A percentile compares a stretch with the other conserved stretches of the same genome.
phyloP scores from a whole-genome alignment of 345 rosid genomes.

The Murraya koenigii region DNA sequence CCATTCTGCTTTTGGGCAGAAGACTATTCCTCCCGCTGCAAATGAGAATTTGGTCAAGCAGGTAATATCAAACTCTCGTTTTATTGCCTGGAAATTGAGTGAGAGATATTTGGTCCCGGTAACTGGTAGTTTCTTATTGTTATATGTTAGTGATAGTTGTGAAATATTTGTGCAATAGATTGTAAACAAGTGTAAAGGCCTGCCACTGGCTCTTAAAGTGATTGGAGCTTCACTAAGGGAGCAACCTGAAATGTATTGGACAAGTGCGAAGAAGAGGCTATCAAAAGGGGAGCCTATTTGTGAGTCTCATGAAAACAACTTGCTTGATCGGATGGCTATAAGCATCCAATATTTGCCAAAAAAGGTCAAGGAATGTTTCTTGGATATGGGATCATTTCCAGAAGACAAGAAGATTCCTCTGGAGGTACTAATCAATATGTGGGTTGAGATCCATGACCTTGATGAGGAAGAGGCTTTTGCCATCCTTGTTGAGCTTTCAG shows the following conservation, averaged over 20 bases:
- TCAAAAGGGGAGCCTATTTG: conserved; percentile 69
- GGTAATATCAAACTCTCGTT: conserved; percentile 33
- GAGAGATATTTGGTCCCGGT: background rate
- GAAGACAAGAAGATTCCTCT: conserved; percentile 94
- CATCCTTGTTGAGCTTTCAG: conserved; percentile 63
- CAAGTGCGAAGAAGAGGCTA: conserved; percentile 57
- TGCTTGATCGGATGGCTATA: conserved; percentile 74
- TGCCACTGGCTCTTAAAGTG: conserved; percentile 95
- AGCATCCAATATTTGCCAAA: conserved; percentile 49
- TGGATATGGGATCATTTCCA: conserved; percentile 94
- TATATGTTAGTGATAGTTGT: background rate
- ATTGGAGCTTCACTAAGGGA: conserved; percentile 75
- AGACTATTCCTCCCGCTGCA: conserved; percentile 51
- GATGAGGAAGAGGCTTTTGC: conserved; percentile 64
- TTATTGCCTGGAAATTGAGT: background rate
- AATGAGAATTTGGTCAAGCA: conserved; percentile 56
- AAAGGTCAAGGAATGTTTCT: conserved; percentile 67
- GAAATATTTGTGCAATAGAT: conserved; percentile 39
- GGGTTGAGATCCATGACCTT: conserved; percentile 72
- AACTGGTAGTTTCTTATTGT: background rate
- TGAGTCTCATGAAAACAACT: conserved; percentile 65
- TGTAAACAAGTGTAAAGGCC: conserved; percentile 81
- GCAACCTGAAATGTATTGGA: conserved; percentile 67
- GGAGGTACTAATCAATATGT: conserved; percentile 79
- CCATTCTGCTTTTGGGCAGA: conserved; percentile 67